phyloP scores from a whole-genome alignment of 352 stramenopile species.

The Phytophthora megakarya region DNA sequence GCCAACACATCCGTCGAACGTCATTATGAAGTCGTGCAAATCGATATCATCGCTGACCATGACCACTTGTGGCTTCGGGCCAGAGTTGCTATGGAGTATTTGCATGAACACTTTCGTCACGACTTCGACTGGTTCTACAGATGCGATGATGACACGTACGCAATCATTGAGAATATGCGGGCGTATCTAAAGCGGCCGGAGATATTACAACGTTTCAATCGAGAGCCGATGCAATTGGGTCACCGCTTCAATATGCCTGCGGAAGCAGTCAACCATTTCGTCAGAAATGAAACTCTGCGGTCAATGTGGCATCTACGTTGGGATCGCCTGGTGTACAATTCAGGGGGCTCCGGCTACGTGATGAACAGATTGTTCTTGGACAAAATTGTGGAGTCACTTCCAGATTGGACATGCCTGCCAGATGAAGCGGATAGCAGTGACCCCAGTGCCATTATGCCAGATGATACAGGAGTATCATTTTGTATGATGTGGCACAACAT shows the following conservation, averaged over 20 bases:
- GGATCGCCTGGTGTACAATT: conserved; percentile 86
- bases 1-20: too few relatives aligned
- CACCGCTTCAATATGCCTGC: too few relatives aligned
- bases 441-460: conserved; percentile 69
- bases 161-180: conserved; percentile 89
- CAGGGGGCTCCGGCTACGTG: conserved; percentile 77
- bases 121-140: conserved; percentile 92
- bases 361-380: conserved; percentile 87
- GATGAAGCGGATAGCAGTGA: too few relatives aligned
- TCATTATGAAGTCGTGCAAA: conserved; percentile 72
- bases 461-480: conserved; percentile 90
- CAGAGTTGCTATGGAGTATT: conserved; percentile 81
- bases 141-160: conserved; percentile 88
- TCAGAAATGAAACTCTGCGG: too few relatives aligned
- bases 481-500: conserved; percentile 82
- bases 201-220: conserved; percentile 39
- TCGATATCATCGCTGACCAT: conserved; percentile 67
- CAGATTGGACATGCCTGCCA: conserved; percentile 77
- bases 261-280: too few relatives aligned
- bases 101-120: conserved; percentile 62
- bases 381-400: conserved; percentile 67
- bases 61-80: conserved; percentile 88
- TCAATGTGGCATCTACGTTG: conserved; percentile 57
- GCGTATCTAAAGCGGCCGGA: conserved; percentile 59
- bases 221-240: conserved; percentile 64